These are phyloP conservation scores for Termitomyces sp. DNA, from an alignment of 768 basidiomycete species.

Conservation along the genomic window DNA sequence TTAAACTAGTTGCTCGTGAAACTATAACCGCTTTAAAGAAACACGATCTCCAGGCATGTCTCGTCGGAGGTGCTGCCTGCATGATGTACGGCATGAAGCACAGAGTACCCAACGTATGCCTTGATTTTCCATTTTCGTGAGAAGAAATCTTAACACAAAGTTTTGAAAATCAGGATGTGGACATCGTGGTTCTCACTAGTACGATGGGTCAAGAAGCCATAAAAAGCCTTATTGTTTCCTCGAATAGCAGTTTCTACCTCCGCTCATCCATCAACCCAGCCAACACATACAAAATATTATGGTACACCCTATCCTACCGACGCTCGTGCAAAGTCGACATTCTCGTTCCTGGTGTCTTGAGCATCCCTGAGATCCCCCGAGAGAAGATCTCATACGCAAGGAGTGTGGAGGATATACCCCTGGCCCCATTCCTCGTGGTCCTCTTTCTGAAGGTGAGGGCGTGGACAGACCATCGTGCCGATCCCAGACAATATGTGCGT, in stretches of 20 bases:
- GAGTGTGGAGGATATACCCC: conserved; percentile 21
- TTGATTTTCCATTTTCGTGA: too few species aligned
- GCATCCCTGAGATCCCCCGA: conserved; percentile 26
- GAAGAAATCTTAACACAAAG: background rate
- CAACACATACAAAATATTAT: conserved; percentile 37
- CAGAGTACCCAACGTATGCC: conserved; percentile 27
- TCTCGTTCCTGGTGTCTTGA: conserved; percentile 27
- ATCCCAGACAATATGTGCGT: conserved; percentile 23
- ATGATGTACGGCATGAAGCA: conserved; percentile 28
- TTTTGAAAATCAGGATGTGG: conserved; percentile 32
- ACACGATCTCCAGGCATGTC: conserved; percentile 24
- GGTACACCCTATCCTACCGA: conserved; percentile 23
- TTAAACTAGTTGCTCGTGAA: conserved; percentile 19
- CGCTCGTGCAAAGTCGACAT: conserved; percentile 33
- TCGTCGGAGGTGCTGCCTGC: conserved; percentile 36
- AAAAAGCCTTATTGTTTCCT: conserved; percentile 28
- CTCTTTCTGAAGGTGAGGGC: conserved; percentile 37
- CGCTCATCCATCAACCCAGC: conserved; percentile 28
- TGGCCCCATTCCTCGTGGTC: conserved; percentile 31
- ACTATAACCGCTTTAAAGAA: conserved; percentile 17
- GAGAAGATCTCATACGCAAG: conserved; percentile 13
- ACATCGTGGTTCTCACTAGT: conserved; percentile 36
- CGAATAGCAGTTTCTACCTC: conserved; percentile 29
- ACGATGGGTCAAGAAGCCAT: conserved; percentile 25
- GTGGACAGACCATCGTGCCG: conserved; percentile 33